A percentile compares a stretch with the other conserved stretches of the same genome.
Conservation (phyloP, 164 flowering plant genomes). For the Stephania japonica region DNA sequence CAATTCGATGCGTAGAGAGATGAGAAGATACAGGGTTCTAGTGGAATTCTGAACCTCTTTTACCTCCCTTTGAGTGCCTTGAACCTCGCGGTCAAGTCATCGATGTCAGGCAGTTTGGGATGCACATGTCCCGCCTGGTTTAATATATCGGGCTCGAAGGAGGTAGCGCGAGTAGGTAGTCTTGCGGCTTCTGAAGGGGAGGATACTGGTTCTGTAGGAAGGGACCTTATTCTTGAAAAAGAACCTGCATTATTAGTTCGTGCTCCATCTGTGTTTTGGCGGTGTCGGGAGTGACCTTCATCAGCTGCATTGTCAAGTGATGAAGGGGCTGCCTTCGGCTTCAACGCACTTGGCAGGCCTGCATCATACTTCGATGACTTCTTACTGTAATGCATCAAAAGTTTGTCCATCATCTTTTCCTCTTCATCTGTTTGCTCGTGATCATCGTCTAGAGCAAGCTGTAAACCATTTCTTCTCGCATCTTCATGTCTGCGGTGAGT, state of each 20-base stretch:
- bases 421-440: conserved; percentile 45
- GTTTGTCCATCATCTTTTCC: conserved; percentile 63
- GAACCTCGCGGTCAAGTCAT: conserved; percentile 52
- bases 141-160: conserved; percentile 43
- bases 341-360: conserved; percentile 18
- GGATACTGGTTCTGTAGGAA: conserved; percentile 50
- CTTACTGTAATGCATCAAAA: conserved; percentile 70
- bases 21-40: background rate
- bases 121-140: conserved; percentile 38
- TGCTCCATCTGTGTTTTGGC: conserved; percentile 16
- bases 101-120: conserved; percentile 59
- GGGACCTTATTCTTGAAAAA: conserved; percentile 52
- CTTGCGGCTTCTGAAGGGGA: conserved; percentile 31
- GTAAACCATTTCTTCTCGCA: conserved; percentile 37
- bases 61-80: conserved; percentile 54
- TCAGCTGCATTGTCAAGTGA: conserved; percentile 8
- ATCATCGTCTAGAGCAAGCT: conserved; percentile 42
- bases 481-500: conserved; percentile 45
- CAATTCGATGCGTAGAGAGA: background rate
- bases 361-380: conserved; percentile 45
- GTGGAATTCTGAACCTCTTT: conserved; percentile 1
- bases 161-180: conserved; percentile 48
- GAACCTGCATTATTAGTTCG: conserved; percentile 20
- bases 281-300: conserved; percentile 16
- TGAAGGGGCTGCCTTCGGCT: conserved; percentile 30